phyloP scores from a whole-genome alignment of 768 basidiomycete genomes.

The Butyriboletus loyo region DNA sequence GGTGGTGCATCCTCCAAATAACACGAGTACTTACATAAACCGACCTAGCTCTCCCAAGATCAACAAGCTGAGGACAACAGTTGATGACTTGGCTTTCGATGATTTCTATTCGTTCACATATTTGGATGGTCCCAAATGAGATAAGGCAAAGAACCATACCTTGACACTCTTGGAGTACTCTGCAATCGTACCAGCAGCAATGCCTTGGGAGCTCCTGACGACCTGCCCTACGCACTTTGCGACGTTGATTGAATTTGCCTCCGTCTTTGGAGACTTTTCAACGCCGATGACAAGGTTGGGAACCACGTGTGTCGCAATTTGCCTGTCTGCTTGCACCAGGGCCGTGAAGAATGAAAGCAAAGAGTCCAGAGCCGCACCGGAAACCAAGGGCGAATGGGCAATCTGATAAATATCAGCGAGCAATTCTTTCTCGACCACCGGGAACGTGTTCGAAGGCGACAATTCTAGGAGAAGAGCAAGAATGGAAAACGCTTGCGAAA shows the following conservation, averaged over 20 bases:
- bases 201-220: slow-evolving; percentile 62
- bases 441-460: slow-evolving; percentile 66
- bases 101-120: slow-evolving; percentile 34
- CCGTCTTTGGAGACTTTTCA: slow-evolving; percentile 60
- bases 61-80: slow-evolving; percentile 79
- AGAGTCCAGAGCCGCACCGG: slow-evolving; percentile 76
- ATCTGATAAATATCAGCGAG: slow-evolving; percentile 65
- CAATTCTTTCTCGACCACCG: slow-evolving; percentile 69
- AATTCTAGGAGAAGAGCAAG: slow-evolving; percentile 67
- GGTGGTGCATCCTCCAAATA: background rate
- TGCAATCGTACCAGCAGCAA: slow-evolving; percentile 81
- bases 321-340: slow-evolving; percentile 77
- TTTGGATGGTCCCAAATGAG: background rate
- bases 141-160: slow-evolving; percentile 38
- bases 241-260: slow-evolving; percentile 62
- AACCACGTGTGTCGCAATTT: slow-evolving; percentile 79
- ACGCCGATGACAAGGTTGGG: slow-evolving; percentile 66
- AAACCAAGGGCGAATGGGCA: slow-evolving; percentile 74
- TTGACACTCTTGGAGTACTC: slow-evolving; percentile 82
- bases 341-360: slow-evolving; percentile 79
- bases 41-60: slow-evolving; percentile 93
- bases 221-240: slow-evolving; percentile 85
- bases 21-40: slow-evolving; percentile 55
- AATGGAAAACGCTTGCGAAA: slow-evolving; percentile 67
- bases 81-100: slow-evolving; percentile 62